Percentiles rank a stretch among this genome's conserved stretches.
Evolutionary conservation across 352 stramenopile genomes (phyloP).

Genomic region (Globisporangium polare): DNA sequence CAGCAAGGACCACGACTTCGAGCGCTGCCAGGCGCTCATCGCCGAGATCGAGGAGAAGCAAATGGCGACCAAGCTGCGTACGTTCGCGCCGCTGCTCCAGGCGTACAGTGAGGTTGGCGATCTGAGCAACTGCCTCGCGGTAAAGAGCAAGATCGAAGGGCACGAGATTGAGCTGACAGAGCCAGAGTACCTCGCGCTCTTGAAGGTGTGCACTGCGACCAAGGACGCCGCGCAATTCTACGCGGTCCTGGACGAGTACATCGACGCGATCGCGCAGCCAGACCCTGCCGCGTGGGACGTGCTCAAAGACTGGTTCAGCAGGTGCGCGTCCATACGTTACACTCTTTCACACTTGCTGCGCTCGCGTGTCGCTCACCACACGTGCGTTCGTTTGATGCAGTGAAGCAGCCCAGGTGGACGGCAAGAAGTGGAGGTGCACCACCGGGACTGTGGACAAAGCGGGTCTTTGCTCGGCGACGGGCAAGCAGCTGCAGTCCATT

Average conservation of each 20-base stretch:
- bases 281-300: constrained; percentile 46
- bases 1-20: constrained; percentile 55
- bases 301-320: constrained; percentile 70
- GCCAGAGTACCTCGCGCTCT: constrained; percentile 55
- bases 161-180: constrained; percentile 59
- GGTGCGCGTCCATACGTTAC: constrained; percentile 20
- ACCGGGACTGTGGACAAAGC: constrained; percentile 47
- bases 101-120: constrained; percentile 50
- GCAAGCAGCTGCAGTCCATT: constrained; percentile 59
- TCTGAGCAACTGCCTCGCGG: constrained; percentile 51
- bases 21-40: constrained; percentile 43
- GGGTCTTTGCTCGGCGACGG: constrained; percentile 58
- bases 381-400: constrained; percentile 25
- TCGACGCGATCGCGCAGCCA: constrained; percentile 55
- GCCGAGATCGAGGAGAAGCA: constrained; percentile 41
- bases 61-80: constrained; percentile 63
- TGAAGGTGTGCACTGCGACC: constrained; percentile 40
- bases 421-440: constrained; percentile 47
- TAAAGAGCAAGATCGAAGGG: constrained; percentile 40
- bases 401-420: constrained; percentile 55
- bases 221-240: constrained; percentile 49
- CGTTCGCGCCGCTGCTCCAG: constrained; percentile 62
- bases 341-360: not conserved
- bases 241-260: constrained; percentile 48
- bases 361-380: not conserved